Evolutionary conservation across 441 rosid species (phyloP), one percentile per base, ranked within the genome.

Genomic region (Gossypium trilobum): DNA sequence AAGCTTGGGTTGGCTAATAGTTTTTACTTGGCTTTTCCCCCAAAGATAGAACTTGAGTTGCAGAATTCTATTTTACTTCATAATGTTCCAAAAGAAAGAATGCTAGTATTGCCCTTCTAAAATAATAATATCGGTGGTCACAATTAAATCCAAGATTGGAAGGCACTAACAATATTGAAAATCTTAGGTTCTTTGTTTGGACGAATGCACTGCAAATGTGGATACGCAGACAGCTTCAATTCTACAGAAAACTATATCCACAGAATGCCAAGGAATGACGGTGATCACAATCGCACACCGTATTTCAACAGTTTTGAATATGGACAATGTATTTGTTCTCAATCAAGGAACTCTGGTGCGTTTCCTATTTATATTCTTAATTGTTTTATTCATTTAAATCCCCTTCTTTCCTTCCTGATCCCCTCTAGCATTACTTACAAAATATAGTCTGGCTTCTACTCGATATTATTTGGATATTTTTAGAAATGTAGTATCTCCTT

Each of bases 241-340:
- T n/a, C 84, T 92, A 50, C 95, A 92, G 57, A 86, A 80, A 79
- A 76, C 97, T 16, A 87, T 92, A 82, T 82, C 88, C 13, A 85
- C 78, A 7, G 93, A 84, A 77, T 91, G 97, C 80, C 78, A 73
- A 80, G 96, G 93, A 57, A 77, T 83, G 74, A 92, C 99, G 0
- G 89, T 95, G 54, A 82, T 92, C 75, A 91, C 96, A 71, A 89
- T 95, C 71, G 99, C 97, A 44, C 97, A 95, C 74, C 96, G 97
- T 71, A 95, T 95, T 72, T 95, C 97, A 7, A 89, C 91, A 0
- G 91, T 92, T 68, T 63, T 86, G 77, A 86, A 80, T 52, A 81
- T 95, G 96, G 96, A 92, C 85, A 77, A 74, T 58, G 80, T 95
- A 77, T 77, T 92, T 2, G 78, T 95, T 76, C 92, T 95, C 69